phyloP scores from a whole-genome alignment of 768 basidiomycete genomes.

The Lentinula edodes region DNA sequence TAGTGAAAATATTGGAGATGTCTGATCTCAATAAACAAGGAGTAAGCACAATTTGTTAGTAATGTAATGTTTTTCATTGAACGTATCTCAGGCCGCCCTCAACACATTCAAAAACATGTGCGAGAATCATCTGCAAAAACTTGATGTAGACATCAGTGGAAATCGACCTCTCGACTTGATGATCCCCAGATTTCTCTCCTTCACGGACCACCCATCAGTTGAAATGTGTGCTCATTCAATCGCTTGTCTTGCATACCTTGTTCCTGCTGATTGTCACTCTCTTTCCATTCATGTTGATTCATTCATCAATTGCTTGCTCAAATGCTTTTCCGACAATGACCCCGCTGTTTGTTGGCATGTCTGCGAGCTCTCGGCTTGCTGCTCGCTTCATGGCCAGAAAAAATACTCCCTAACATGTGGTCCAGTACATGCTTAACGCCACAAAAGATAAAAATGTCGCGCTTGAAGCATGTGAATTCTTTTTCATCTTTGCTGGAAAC shows the following conservation, averaged over 20 bases:
- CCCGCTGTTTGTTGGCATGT: constrained; percentile 90
- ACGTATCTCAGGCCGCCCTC: constrained; percentile 66
- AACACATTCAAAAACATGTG: constrained; percentile 92
- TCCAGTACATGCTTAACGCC: constrained; percentile 98
- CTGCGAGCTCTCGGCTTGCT: constrained; percentile 93
- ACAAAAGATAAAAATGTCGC: constrained; percentile 97
- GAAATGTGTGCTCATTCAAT: constrained; percentile 94
- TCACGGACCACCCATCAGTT: constrained; percentile 77
- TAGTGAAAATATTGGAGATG: constrained; percentile 77
- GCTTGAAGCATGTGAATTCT: constrained; percentile 98
- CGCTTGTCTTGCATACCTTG: constrained; percentile 91
- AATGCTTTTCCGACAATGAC: constrained; percentile 90
- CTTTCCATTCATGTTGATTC: constrained; percentile 88
- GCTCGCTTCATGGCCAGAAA: constrained; percentile 89
- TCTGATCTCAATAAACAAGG: constrained; percentile 75
- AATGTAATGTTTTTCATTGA: constrained; percentile 8
- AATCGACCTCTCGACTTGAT: constrained; percentile 93
- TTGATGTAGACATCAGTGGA: constrained; percentile 91
- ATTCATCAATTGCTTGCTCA: constrained; percentile 91
- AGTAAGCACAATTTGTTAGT: constrained; percentile 43
- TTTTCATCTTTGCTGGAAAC: constrained; percentile 98
- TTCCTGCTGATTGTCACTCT: constrained; percentile 80
- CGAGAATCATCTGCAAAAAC: constrained; percentile 92
- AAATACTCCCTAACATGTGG: constrained; percentile 97
- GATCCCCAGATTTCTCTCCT: constrained; percentile 90